Conservation (phyloP, 495 filamentous ascomycete species). For the Podospora anserina region DNA sequence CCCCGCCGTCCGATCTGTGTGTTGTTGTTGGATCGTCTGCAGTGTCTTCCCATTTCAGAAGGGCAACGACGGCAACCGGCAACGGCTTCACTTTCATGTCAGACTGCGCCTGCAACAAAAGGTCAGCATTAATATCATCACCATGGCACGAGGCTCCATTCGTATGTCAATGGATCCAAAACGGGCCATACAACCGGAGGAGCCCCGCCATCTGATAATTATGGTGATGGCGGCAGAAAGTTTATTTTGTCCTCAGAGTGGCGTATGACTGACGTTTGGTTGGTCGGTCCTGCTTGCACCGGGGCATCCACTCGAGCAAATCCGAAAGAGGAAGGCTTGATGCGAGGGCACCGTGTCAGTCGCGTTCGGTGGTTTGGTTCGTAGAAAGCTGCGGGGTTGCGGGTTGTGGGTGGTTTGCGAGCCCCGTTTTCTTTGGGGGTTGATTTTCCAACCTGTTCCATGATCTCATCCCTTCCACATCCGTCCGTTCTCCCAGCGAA, state of each 20-base stretch:
- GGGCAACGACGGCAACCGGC: not conserved
- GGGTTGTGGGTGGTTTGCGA: not conserved
- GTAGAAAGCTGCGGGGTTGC: not conserved
- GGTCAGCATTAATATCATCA: not conserved
- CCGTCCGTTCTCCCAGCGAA: conserved; percentile 10
- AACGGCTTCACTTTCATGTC: not conserved
- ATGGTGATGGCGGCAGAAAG: conserved; percentile 1
- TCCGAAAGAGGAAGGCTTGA: conserved; percentile 3
- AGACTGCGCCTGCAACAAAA: not conserved
- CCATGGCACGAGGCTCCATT: not conserved
- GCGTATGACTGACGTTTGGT: not conserved
- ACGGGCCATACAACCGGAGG: not conserved
- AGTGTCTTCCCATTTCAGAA: not conserved
- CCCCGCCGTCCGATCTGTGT: too few species aligned
- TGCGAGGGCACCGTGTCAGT: not conserved
- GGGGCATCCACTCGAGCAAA: not conserved
- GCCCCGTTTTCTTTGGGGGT: conserved; percentile 4
- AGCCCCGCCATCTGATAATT: not conserved
- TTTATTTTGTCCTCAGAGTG: not conserved
- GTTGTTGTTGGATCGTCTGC: not conserved
- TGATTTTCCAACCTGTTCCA: conserved; percentile 2
- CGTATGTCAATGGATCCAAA: not conserved
- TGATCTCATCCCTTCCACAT: conserved; percentile 20
- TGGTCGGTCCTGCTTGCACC: not conserved
- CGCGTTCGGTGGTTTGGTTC: not conserved